Evolutionary conservation across 768 basidiomycete genomes (phyloP).

Genomic region (Gautieria morchelliformis): DNA sequence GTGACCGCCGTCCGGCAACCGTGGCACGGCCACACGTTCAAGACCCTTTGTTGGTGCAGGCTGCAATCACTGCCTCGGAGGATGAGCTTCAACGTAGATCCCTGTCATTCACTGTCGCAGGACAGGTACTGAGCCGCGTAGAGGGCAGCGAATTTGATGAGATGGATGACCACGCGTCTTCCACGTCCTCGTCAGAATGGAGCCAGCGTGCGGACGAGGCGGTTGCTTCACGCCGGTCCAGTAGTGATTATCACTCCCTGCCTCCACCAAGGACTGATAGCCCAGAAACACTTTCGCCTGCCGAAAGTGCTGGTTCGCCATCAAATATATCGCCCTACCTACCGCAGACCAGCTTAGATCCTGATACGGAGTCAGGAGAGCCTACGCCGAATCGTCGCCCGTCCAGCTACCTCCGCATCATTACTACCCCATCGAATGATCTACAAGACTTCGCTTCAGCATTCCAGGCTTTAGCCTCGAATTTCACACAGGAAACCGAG

Average conservation of each 20-base stretch:
- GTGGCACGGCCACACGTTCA: too few relatives aligned
- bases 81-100: neutral
- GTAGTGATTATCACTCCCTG: neutral
- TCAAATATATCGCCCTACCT: neutral
- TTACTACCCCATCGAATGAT: conserved; percentile 15
- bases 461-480: conserved; percentile 41
- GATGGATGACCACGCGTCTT: neutral
- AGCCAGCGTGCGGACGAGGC: neutral
- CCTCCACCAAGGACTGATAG: neutral
- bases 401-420: neutral
- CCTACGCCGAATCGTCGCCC: neutral
- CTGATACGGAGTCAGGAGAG: neutral
- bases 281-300: neutral
- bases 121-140: neutral
- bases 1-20: too few relatives aligned
- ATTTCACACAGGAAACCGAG: conserved; percentile 45
- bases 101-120: neutral
- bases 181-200: neutral
- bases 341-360: neutral
- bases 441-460: conserved; percentile 36
- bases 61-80: neutral
- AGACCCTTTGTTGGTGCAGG: too few relatives aligned
- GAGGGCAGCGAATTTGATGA: neutral
- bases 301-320: neutral
- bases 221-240: neutral